Evolutionary conservation across 148 eudicot genomes (phyloP).

Genomic region (Silene conica): DNA sequence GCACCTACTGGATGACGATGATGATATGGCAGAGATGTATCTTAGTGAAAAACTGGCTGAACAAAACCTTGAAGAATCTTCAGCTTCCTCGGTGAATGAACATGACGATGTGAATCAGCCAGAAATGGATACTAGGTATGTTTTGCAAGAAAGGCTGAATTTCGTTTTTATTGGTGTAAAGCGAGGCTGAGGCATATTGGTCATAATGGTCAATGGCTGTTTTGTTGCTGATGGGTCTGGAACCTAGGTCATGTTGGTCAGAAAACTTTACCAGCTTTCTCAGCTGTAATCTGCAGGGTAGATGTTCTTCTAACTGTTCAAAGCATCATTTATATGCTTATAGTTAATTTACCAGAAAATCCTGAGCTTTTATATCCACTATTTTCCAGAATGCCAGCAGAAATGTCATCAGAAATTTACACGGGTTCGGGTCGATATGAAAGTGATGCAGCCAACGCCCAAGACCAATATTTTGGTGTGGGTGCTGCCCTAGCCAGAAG

Average conservation of each 20-base stretch:
- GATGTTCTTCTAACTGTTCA: not conserved
- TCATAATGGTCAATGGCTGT: too few relatives aligned
- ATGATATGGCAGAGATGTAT: constrained; percentile 99
- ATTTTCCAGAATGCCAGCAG: constrained; percentile 47
- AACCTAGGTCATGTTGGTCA: too few relatives aligned
- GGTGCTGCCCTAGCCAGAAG: constrained; percentile 47
- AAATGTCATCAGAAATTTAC: constrained; percentile 46
- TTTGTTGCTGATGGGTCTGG: too few relatives aligned
- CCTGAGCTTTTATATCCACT: constrained; percentile 6
- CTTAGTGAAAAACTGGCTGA: constrained; percentile 73
- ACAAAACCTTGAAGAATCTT: constrained; percentile 57
- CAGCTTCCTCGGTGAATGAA: constrained; percentile 51
- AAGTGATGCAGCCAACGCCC: constrained; percentile 37
- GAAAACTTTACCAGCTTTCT: too few relatives aligned
- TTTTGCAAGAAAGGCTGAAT: not conserved
- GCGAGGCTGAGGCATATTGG: too few relatives aligned
- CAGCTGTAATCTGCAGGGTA: too few relatives aligned
- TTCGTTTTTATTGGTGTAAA: too few relatives aligned
- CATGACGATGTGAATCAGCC: constrained; percentile 48
- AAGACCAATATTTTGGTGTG: constrained; percentile 42
- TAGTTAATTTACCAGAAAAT: not conserved
- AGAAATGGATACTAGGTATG: constrained; percentile 57
- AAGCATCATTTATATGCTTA: not conserved
- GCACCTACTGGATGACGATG: constrained; percentile 88
- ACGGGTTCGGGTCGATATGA: constrained; percentile 43